Base-by-base conservation (phyloP, 2,329 filamentous ascomycete species). In the Mollisiaceae sp. region DNA sequence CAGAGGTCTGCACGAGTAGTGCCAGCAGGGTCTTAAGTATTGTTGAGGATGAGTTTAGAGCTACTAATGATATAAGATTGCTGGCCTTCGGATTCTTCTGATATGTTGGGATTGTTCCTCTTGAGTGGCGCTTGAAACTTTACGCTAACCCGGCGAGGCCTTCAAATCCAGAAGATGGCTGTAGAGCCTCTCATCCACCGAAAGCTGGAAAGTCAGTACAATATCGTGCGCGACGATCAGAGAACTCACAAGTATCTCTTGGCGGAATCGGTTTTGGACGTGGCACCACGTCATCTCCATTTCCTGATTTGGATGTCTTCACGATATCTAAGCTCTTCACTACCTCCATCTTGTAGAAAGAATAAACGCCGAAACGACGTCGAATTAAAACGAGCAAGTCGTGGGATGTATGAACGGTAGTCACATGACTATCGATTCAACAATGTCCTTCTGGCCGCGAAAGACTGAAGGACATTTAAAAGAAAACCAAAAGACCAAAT, bases 171-270 rank as follows among this genome's bases (percentile, higher is more conserved):
- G 15, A 12, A n/a, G 5, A 8, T 43, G 14, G 5, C 41, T 8
- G 15, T 18, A 43, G 41, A 18, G 15, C 6, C 41, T 50, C 22
- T 54, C 50, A 54, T 18, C 50, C 50, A 8, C 50, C 50, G 32
- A 54, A 54, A 12, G 27, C 50, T 54, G 12, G 8, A n/a, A 8
- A 6, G 15, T 54, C 15, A 54, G 50, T 32, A 54, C 14, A 15
- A 18, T 32, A 32, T 35, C 27, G 11, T 35, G 12, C 2, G 9
- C 50, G 27, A n/a, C 14, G 5, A 18, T 8, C 4, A 11, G n/a
- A 54, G 3, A 14, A 54, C 50, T 54, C n/a, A 54, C 50, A 22
- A 32, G 50, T 54, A 54, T 54, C 50, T 35, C 50, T 54, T 12
- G 50, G 50, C 5, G 50, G 50, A 18, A 32, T 54, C 15, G 50